Base-by-base conservation (phyloP, 768 basidiomycete species). In the Wakefieldia striispora region DNA sequence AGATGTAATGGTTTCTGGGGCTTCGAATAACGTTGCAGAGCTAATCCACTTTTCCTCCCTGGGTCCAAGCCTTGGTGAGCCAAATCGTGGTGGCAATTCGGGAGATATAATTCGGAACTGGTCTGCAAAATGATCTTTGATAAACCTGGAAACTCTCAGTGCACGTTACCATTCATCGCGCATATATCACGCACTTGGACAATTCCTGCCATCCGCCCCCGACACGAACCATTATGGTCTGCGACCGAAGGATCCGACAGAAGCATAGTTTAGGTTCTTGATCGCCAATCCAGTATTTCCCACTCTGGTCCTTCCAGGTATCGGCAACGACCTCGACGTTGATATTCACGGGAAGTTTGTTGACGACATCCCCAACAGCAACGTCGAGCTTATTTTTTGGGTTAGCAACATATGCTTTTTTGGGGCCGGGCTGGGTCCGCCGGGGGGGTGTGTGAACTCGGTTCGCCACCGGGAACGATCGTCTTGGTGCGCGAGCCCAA, bases 221-320 rank as follows among this genome's bases (percentile, higher is more conserved):
- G 13, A 97, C 91, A 51, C 94, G 82, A 38, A 97, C 94, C 94
- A 97, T 97, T 54, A 95, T 93, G 0, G 89, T 93, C 60, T 92
- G 88, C 1, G 88, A 92, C 11, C 92, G 83, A 23, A 95, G 71
- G 40, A 95, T 95, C 23, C 94, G 81, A 66, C 92, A 93, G 67
- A 93, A 95, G 67, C 91, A 95, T 27, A 95, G 73, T 66, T 84
- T 92, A 6, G 91, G 82, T 44, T 95, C 91, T 57, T 91, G 83
- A 56, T 91, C 86, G 13, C 95, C 95, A 57, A 95, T 97, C 93
- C 91, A 95, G 62, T 95, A 94, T 62, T 94, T 93, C 17, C 93
- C 93, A 53, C 91, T 93, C 69, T 90, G 84, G 64, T 95, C 93
- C 64, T 84, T 84, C 92, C 92, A 95, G 7, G 84, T 86, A 43